Evolutionary conservation across 768 basidiomycete genomes (phyloP).

Genomic region (Ephemerocybe angulata): DNA sequence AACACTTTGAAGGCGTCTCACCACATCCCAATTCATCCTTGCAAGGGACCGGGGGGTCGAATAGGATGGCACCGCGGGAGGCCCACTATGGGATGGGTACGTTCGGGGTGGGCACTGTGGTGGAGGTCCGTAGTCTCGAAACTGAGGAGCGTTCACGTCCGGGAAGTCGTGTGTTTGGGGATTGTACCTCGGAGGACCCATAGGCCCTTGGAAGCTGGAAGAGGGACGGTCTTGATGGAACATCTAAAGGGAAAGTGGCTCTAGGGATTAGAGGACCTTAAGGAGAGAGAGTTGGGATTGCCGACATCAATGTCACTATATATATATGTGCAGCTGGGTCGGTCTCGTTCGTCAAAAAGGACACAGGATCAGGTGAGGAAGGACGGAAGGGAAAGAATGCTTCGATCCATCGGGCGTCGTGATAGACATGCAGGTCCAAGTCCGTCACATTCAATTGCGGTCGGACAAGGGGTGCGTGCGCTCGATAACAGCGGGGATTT

Average conservation of each 20-base stretch:
- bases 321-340: not conserved
- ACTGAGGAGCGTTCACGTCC: not conserved
- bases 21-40: not conserved
- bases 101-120: constrained; percentile 2
- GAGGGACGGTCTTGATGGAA: constrained; percentile 1
- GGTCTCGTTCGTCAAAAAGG: not conserved
- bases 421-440: not conserved
- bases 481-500: not conserved
- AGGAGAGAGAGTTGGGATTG: not conserved
- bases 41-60: not conserved
- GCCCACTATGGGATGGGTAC: not conserved
- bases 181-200: not conserved
- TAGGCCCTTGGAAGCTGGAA: not conserved
- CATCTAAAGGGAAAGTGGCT: not conserved
- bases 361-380: not conserved
- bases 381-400: constrained; percentile 1
- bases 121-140: constrained; percentile 1
- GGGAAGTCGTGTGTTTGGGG: not conserved
- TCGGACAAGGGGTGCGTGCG: not conserved
- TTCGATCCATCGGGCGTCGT: constrained; percentile 1
- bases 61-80: not conserved
- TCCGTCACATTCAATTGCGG: not conserved
- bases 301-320: not conserved
- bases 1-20: not conserved
- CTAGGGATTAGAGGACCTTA: not conserved